These are phyloP conservation scores for Neurospora hispaniola DNA, from an alignment of 495 filamentous ascomycete species.

Conservation along the genomic window DNA sequence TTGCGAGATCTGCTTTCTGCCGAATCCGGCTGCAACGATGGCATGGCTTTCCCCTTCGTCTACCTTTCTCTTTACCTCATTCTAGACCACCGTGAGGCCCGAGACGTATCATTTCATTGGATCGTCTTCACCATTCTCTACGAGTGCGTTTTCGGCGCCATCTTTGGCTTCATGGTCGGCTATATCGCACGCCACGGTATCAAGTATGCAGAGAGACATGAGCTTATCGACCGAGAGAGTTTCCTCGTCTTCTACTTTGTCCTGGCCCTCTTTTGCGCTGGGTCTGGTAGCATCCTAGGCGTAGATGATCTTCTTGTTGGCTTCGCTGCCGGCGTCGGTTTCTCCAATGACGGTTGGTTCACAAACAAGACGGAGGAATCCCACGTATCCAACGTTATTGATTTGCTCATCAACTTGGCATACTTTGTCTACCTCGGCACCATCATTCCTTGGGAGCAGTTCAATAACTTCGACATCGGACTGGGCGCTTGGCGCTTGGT, in stretches of 20 bases:
- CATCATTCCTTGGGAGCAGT: slow-evolving; percentile 90
- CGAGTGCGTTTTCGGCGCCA: slow-evolving; percentile 86
- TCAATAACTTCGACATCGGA: slow-evolving; percentile 59
- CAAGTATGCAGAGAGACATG: slow-evolving; percentile 73
- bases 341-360: slow-evolving; percentile 99
- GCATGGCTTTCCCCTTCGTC: slow-evolving; percentile 99
- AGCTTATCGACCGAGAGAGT: slow-evolving; percentile 89
- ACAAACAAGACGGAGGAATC: slow-evolving; percentile 96
- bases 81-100: slow-evolving; percentile 56
- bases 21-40: slow-evolving; percentile 98
- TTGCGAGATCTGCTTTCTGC: slow-evolving; percentile 89
- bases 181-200: slow-evolving; percentile 85
- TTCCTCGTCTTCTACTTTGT: slow-evolving; percentile 99
- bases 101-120: slow-evolving; percentile 72
- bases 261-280: slow-evolving; percentile 90
- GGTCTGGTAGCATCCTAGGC: slow-evolving; percentile 83
- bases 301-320: slow-evolving; percentile 96
- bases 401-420: slow-evolving; percentile 89
- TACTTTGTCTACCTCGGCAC: slow-evolving; percentile 98
- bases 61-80: slow-evolving; percentile 87
- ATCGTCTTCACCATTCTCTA: slow-evolving; percentile 86
- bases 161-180: slow-evolving; percentile 82
- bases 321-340: slow-evolving; percentile 89
- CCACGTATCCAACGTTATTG: slow-evolving; percentile 98
- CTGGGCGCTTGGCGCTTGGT: slow-evolving; percentile 78